These are phyloP conservation scores for Corymbia calophylla DNA, from an alignment of 441 rosid genomes.

Conservation along the genomic window DNA sequence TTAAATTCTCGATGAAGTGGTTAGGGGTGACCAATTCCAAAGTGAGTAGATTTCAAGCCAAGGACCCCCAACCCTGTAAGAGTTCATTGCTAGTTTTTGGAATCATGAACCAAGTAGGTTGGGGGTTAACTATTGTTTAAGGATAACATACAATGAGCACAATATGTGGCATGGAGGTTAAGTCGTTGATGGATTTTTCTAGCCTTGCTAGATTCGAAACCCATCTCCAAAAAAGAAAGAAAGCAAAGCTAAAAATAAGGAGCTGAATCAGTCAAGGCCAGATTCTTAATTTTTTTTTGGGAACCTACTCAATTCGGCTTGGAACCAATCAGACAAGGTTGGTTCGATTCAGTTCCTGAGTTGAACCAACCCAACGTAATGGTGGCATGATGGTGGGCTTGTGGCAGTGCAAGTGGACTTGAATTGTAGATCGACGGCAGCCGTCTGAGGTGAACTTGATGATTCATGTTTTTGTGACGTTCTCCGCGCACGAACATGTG, in stretches of 20 bases:
- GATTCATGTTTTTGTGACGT: neutral
- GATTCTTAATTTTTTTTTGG: neutral
- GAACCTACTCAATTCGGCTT: neutral
- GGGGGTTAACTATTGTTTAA: neutral
- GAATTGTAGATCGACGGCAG: neutral
- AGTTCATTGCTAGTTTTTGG: neutral
- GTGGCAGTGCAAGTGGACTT: neutral
- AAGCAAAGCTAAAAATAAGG: neutral
- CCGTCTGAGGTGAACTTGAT: neutral
- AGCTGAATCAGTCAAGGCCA: neutral
- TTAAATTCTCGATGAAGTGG: neutral
- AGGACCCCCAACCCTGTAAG: neutral
- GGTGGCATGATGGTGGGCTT: neutral
- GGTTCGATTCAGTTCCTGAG: neutral
- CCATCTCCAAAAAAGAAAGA: neutral
- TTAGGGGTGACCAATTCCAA: neutral
- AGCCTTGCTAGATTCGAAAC: neutral
- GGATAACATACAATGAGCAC: neutral
- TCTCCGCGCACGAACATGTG: neutral
- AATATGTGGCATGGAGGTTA: neutral
- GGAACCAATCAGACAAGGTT: neutral
- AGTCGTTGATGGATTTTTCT: neutral
- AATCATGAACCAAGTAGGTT: neutral
- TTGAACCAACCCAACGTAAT: neutral
- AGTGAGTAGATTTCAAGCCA: neutral